A percentile compares a stretch with the other conserved stretches of the same genome.
Evolutionary conservation across 345 rosid genomes (phyloP).

Genomic region (Populus tremula): DNA sequence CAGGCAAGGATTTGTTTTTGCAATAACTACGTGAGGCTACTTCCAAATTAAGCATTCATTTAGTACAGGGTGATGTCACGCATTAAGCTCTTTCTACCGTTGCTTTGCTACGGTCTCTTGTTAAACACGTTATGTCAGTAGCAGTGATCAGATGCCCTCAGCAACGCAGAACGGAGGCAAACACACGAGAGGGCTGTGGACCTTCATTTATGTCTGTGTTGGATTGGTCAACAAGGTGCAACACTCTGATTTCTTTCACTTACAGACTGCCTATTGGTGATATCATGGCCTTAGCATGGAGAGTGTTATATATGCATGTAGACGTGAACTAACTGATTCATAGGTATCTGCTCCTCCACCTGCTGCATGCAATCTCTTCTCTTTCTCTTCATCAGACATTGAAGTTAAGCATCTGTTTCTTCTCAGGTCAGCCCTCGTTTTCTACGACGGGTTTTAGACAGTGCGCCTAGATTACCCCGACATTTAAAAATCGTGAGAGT

Average conservation of each 20-base stretch:
- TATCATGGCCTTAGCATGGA: constrained; percentile 11
- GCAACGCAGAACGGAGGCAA: not conserved
- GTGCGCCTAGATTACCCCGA: not conserved
- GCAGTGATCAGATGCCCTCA: not conserved
- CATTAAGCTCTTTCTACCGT: not conserved
- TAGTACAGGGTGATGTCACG: constrained; percentile 31
- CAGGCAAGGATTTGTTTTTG: not conserved
- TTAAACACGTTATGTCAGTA: constrained; percentile 28
- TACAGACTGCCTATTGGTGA: constrained; percentile 13
- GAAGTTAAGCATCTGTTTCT: not conserved
- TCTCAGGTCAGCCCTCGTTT: not conserved
- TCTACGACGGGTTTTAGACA: constrained; percentile 7
- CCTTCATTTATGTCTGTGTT: not conserved
- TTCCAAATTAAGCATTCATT: constrained; percentile 28
- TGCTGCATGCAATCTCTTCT: constrained; percentile 3
- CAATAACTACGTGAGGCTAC: constrained; percentile 1
- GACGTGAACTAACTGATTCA: not conserved
- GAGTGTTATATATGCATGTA: not conserved
- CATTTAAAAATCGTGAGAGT: not conserved
- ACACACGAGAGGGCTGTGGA: constrained; percentile 6
- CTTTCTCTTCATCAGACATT: not conserved
- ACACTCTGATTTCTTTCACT: constrained; percentile 1
- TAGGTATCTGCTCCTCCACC: constrained; percentile 10
- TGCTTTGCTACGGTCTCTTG: constrained; percentile 26
- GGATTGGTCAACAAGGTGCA: constrained; percentile 10